These are phyloP conservation scores for Saccharomycopsis malanga DNA, from an alignment of 805 yeast species.

Conservation along the genomic window DNA sequence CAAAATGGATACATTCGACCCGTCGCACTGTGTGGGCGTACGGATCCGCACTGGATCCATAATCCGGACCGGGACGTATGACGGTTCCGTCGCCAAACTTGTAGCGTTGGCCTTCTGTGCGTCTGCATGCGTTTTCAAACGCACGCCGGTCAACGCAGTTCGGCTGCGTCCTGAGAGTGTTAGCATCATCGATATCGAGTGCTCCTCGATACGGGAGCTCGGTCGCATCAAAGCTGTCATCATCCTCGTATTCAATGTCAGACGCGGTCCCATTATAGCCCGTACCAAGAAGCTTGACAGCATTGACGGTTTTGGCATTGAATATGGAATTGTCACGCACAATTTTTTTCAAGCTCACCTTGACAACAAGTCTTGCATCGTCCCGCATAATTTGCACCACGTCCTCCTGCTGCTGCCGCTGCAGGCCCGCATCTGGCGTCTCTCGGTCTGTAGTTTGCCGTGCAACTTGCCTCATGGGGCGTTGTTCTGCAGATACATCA, in stretches of 20 bases:
- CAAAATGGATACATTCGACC: constrained; percentile 60
- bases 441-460: too few relatives aligned
- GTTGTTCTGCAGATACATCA: not conserved
- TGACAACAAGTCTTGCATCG: constrained; percentile 4
- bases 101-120: constrained; percentile 35
- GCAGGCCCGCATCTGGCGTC: not conserved
- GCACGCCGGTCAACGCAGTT: constrained; percentile 39
- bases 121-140: constrained; percentile 37
- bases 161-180: constrained; percentile 57
- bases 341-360: constrained; percentile 13
- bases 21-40: constrained; percentile 15
- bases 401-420: not conserved
- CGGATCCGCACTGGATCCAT: constrained; percentile 6
- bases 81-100: constrained; percentile 31
- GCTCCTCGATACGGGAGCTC: constrained; percentile 68
- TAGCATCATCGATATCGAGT: constrained; percentile 48
- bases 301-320: constrained; percentile 1
- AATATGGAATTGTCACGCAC: constrained; percentile 12
- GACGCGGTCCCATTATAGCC: not conserved
- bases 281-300: not conserved
- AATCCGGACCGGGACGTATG: constrained; percentile 21
- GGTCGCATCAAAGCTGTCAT: not conserved
- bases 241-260: not conserved
- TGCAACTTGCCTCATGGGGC: too few relatives aligned
- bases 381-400: not conserved